Evolutionary conservation across 768 basidiomycete genomes (phyloP).

Genomic region (Panaeolus cyanescens): DNA sequence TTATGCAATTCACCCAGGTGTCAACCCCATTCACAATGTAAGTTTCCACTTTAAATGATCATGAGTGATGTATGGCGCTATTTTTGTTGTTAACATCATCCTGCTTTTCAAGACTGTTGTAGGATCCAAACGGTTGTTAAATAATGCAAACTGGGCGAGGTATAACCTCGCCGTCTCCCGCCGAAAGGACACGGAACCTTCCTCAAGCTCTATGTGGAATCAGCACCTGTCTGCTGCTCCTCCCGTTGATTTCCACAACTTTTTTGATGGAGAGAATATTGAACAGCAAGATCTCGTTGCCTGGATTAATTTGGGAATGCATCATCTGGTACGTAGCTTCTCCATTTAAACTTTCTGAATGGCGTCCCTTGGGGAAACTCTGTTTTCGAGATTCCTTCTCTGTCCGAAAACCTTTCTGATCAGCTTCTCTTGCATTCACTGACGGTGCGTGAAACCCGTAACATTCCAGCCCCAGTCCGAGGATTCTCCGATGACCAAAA

Average conservation of each 20-base stretch:
- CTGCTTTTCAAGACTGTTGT: constrained; percentile 45
- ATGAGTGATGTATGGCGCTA: too few relatives aligned
- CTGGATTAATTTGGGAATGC: constrained; percentile 69
- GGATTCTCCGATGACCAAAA: constrained; percentile 63
- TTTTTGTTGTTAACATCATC: neutral
- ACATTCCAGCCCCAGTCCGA: constrained; percentile 55
- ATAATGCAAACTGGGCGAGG: constrained; percentile 69
- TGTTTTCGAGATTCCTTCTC: neutral
- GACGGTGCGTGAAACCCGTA: neutral
- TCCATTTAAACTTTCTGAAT: neutral
- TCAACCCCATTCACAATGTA: constrained; percentile 54
- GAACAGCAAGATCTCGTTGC: constrained; percentile 66
- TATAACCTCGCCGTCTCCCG: constrained; percentile 60
- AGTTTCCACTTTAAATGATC: too few relatives aligned
- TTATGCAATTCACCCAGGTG: constrained; percentile 63
- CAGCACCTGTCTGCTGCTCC: constrained; percentile 59
- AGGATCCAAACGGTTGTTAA: constrained; percentile 57
- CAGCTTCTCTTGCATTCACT: neutral
- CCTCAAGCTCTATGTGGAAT: constrained; percentile 63
- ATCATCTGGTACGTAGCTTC: constrained; percentile 49
- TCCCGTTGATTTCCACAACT: constrained; percentile 58
- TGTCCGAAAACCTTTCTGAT: neutral
- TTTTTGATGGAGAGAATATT: constrained; percentile 66
- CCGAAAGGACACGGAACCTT: constrained; percentile 63
- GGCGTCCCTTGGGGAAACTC: neutral